Evolutionary conservation across 2,329 filamentous ascomycete species (phyloP).

Genomic region (Chaetomiaceae sp.): DNA sequence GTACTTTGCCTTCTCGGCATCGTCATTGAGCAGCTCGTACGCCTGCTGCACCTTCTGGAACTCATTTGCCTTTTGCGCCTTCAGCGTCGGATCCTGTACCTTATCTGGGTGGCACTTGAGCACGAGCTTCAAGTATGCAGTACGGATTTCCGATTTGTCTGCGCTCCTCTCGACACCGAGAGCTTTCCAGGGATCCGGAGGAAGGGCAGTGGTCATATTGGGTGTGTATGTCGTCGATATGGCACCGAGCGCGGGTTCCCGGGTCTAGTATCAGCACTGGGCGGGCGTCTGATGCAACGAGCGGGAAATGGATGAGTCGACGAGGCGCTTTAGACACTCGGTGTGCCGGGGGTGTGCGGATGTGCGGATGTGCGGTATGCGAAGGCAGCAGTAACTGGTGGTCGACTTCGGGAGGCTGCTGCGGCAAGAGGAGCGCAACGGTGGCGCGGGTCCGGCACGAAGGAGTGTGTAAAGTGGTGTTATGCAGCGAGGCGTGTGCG

Average conservation of each 20-base stretch:
- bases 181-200: constrained; percentile 72
- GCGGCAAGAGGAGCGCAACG: constrained; percentile 18
- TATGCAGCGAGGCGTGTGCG: constrained; percentile 17
- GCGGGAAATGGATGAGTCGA: not conserved
- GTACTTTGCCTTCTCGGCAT: constrained; percentile 66
- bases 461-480: constrained; percentile 16
- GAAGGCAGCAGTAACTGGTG: constrained; percentile 20
- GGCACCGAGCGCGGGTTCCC: not conserved
- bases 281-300: constrained; percentile 9
- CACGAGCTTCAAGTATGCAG: constrained; percentile 78
- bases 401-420: too few relatives aligned
- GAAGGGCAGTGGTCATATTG: constrained; percentile 48
- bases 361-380: too few relatives aligned
- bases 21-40: constrained; percentile 84
- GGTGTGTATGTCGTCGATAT: constrained; percentile 1
- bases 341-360: constrained; percentile 11
- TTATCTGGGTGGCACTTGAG: constrained; percentile 91
- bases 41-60: constrained; percentile 92
- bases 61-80: constrained; percentile 74
- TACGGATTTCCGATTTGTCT: constrained; percentile 65
- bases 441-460: constrained; percentile 8
- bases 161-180: constrained; percentile 72
- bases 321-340: not conserved
- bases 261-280: not conserved
- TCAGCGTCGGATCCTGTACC: constrained; percentile 70